Percentiles rank a stretch among this genome's conserved stretches.
phyloP scores from a whole-genome alignment of 176 grass and related monocot genomes.

The Luzula sylvatica region DNA sequence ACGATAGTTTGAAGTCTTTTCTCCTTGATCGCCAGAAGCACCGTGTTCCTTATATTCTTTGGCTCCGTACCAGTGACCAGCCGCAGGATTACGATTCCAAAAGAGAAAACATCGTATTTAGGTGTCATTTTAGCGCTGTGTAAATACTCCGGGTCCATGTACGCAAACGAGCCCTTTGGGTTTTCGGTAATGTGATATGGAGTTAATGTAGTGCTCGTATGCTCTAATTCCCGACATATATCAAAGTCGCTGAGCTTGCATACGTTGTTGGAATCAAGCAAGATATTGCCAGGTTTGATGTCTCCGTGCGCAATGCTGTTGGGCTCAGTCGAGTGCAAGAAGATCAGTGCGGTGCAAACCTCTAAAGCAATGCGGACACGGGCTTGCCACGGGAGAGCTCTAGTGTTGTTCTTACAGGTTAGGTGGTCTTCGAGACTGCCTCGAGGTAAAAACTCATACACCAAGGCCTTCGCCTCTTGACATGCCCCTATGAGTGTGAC shows the following conservation, averaged over 20 bases:
- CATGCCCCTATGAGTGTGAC: constrained; percentile 64
- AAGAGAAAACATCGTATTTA: too few species aligned
- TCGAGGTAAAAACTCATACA: constrained; percentile 58
- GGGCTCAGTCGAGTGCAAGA: constrained; percentile 56
- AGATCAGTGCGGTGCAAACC: constrained; percentile 48
- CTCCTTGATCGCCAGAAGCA: too few species aligned
- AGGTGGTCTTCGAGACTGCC: constrained; percentile 65
- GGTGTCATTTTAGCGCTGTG: too few species aligned
- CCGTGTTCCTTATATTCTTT: too few species aligned
- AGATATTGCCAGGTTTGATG: constrained; percentile 49
- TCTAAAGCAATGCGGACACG: constrained; percentile 37
- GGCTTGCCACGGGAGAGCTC: constrained; percentile 42
- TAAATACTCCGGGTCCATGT: constrained; percentile 54
- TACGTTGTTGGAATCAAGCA: constrained; percentile 43
- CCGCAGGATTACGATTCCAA: too few species aligned
- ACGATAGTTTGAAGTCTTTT: too few species aligned
- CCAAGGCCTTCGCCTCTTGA: constrained; percentile 34
- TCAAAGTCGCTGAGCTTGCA: constrained; percentile 52
- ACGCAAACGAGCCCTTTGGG: constrained; percentile 13
- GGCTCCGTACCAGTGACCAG: too few species aligned
- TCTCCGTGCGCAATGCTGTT: constrained; percentile 77
- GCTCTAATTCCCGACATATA: constrained; percentile 22
- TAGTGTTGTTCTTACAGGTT: constrained; percentile 40
- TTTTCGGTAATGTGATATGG: constrained; percentile 16
- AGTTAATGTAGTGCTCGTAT: constrained; percentile 11